Evolutionary conservation across 2,329 filamentous ascomycete species (phyloP), one percentile per base, ranked within the genome.

Genomic region (Fusarium anthophilum): DNA sequence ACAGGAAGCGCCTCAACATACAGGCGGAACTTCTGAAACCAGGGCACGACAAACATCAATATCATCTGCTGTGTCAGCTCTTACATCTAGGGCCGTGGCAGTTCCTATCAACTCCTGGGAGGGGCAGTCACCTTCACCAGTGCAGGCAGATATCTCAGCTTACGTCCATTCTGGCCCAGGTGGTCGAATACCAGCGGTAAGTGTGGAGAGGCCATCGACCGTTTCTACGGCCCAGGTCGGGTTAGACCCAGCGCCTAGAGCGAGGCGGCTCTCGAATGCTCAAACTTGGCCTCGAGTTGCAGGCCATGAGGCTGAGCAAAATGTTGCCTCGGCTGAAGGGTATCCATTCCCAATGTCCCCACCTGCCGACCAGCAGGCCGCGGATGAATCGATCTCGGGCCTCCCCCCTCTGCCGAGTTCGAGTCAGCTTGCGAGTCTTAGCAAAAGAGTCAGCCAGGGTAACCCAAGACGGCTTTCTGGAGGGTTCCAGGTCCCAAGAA

Each of bases 221-320:
- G 69, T 76, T 58, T 58, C 80, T 59, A 43, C 78, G 22, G 37
- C 54, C 22, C 69, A 64, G n/a, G 15, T 66, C 39, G 56, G 56
- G n/a, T 56, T 61, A 30, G 69, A 59, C n/a, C 44, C 56, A 11
- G 78, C 72, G 56, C 61, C 78, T 38, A 72, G 69, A 64, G 65
- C 61, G 41, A 80, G 77, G 69, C 78, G 80, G 24, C 53, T 82
- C 35, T 82, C 82, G 24, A 83, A 81, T 63, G 75, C 78, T 18
- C 81, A 80, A 70, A 88, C 87, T 14, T 89, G 88, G 87, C 87
- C 88, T 30, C 82, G 80, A 24, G 78, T 74, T 26, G 78, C 80
- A 20, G 63, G 77, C 24, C 61, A 76, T 20, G 77, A 80, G 56
- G 70, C 76, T 53, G 51, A 63, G 20, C 66, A 59, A 24, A 68